Conservation (phyloP, 495 filamentous ascomycete species). For the Neurospora sp. region DNA sequence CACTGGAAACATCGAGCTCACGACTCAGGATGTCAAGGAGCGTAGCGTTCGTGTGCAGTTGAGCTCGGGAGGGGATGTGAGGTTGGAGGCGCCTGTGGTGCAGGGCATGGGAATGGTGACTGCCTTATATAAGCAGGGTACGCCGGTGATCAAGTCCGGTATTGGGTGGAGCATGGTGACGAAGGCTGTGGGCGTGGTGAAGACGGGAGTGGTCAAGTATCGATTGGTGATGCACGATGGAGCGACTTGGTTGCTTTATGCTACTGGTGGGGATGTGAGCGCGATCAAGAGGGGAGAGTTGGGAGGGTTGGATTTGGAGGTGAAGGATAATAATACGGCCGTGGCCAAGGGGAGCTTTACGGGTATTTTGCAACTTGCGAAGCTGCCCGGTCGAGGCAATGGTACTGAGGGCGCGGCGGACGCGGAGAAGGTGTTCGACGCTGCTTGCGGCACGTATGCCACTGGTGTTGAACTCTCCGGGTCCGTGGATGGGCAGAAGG, state of each 20-base stretch:
- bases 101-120: conserved; percentile 89
- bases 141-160: conserved; percentile 63
- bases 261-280: conserved; percentile 26
- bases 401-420: neutral
- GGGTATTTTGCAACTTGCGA: conserved; percentile 74
- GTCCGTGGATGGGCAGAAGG: conserved; percentile 43
- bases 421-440: conserved; percentile 57
- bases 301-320: conserved; percentile 27
- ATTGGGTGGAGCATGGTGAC: conserved; percentile 62
- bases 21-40: conserved; percentile 49
- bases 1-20: conserved; percentile 28
- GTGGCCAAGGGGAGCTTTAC: conserved; percentile 37
- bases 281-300: neutral
- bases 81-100: conserved; percentile 68
- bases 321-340: conserved; percentile 35
- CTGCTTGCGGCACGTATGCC: conserved; percentile 65
- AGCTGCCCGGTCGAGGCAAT: conserved; percentile 44
- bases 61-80: conserved; percentile 37
- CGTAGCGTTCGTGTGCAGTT: conserved; percentile 70
- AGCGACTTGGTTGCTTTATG: conserved; percentile 73
- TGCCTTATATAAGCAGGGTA: conserved; percentile 58
- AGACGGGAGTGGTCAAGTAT: conserved; percentile 67
- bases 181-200: conserved; percentile 44
- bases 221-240: conserved; percentile 60
- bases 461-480: conserved; percentile 52